These are phyloP conservation scores for grape (Vitis vinifera) DNA, from an alignment of 164 flowering plant genomes.

Conservation along the genomic window ASM3070453v1 NC_081807.1:1960001-1960500, in stretches of 20 bases:
- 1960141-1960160: too few relatives aligned
- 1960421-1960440: slow-evolving; percentile 81
- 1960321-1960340: background rate
- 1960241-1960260: background rate
- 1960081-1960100: too few relatives aligned
- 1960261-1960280: too few relatives aligned
- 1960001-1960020: background rate
- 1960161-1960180: too few relatives aligned
- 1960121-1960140: too few relatives aligned
- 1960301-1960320: background rate
- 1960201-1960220: too few relatives aligned
- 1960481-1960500: slow-evolving; percentile 76
- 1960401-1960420: slow-evolving; percentile 95
- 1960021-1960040: background rate
- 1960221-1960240: background rate
- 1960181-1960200: too few relatives aligned
- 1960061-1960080: too few relatives aligned
- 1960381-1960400: slow-evolving; percentile 91
- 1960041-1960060: background rate
- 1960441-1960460: slow-evolving; percentile 83
- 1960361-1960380: slow-evolving; percentile 63
- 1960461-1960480: slow-evolving; percentile 74
- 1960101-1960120: too few relatives aligned
- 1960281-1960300: background rate
- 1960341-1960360: slow-evolving; percentile 82